Percentiles rank a stretch among this genome's conserved stretches.
Evolutionary conservation across 202 grass and related monocot species (phyloP).

Genomic region (Digitaria exilis): DNA sequence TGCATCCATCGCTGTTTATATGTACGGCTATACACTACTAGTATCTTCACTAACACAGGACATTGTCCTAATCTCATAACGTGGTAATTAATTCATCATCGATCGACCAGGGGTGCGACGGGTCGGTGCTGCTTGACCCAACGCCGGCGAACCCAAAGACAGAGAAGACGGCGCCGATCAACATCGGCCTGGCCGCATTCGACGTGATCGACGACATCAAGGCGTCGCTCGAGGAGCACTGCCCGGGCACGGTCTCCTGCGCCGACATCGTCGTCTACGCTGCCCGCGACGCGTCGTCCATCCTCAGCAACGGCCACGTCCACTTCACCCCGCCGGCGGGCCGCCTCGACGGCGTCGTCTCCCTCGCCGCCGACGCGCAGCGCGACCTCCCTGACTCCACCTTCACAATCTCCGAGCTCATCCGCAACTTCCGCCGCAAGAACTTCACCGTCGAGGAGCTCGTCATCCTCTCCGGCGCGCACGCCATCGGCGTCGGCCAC

Average conservation of each 20-base stretch:
- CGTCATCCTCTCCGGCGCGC: constrained; percentile 72
- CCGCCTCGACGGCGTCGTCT: constrained; percentile 50
- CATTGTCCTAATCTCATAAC: not conserved
- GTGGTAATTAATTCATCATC: not conserved
- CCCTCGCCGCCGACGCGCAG: constrained; percentile 60
- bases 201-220: constrained; percentile 72
- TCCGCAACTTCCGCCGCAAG: constrained; percentile 59
- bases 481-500: constrained; percentile 77
- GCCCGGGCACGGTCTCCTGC: constrained; percentile 67
- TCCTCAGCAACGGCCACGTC: constrained; percentile 57
- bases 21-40: no score
- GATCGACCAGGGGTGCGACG: constrained; percentile 62
- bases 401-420: constrained; percentile 47
- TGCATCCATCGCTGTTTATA: not conserved
- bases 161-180: constrained; percentile 71
- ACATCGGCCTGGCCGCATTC: constrained; percentile 53
- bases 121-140: constrained; percentile 69
- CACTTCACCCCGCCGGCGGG: constrained; percentile 46
- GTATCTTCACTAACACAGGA: not conserved
- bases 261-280: constrained; percentile 69
- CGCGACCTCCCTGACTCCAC: constrained; percentile 57
- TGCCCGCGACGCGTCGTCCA: constrained; percentile 38
- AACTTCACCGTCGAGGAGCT: constrained; percentile 68
- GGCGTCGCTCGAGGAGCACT: constrained; percentile 47
- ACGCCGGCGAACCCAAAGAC: constrained; percentile 45